Evolutionary conservation across 2,329 filamentous ascomycete species (phyloP).

Genomic region (Sclerotinia minor): DNA sequence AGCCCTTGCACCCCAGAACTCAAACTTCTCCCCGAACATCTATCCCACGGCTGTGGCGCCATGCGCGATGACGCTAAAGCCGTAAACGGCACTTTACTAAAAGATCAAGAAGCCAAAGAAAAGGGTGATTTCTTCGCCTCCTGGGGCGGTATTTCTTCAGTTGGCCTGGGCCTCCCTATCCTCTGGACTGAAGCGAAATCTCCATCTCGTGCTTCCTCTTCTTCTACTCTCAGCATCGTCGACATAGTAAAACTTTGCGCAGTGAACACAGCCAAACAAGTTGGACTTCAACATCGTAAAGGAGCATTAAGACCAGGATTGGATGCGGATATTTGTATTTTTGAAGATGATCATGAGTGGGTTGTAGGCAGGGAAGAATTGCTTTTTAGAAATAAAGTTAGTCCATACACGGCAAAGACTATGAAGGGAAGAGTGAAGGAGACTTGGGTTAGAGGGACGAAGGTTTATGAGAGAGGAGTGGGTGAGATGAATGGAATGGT

Average conservation of each 20-base stretch:
- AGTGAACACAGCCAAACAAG: slow-evolving; percentile 81
- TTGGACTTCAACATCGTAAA: slow-evolving; percentile 78
- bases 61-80: slow-evolving; percentile 35
- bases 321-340: slow-evolving; percentile 89
- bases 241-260: slow-evolving; percentile 87
- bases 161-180: slow-evolving; percentile 89
- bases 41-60: slow-evolving; percentile 44
- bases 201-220: slow-evolving; percentile 34
- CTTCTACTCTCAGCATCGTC: slow-evolving; percentile 49
- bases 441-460: slow-evolving; percentile 41
- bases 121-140: slow-evolving; percentile 89
- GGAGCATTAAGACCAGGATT: slow-evolving; percentile 78
- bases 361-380: slow-evolving; percentile 73
- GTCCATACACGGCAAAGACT: slow-evolving; percentile 58
- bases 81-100: slow-evolving; percentile 33
- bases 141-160: slow-evolving; percentile 94
- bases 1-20: slow-evolving; percentile 94
- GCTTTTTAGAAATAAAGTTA: slow-evolving; percentile 57
- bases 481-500: slow-evolving; percentile 48
- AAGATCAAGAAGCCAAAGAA: slow-evolving; percentile 45
- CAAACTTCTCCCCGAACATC: slow-evolving; percentile 76
- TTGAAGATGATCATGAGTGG: slow-evolving; percentile 82
- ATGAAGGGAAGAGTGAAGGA: slow-evolving; percentile 52
- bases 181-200: slow-evolving; percentile 59
- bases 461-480: slow-evolving; percentile 38